Conservation (phyloP, 345 rosid genomes). For the Euclidium syriacum region DNA sequence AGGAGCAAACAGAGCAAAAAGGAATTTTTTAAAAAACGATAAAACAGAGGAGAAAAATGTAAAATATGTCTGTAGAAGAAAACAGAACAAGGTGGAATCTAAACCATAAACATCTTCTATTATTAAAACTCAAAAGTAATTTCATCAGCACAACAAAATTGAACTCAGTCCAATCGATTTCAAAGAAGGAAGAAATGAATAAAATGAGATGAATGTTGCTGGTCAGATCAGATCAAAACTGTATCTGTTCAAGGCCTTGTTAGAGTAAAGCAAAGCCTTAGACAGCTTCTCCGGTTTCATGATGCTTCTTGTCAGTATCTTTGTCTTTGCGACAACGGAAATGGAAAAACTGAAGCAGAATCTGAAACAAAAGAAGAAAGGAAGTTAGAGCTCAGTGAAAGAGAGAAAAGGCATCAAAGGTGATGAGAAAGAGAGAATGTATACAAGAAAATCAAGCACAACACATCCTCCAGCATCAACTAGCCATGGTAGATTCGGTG, state of each 20-base stretch:
- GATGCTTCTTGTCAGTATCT: constrained; percentile 19
- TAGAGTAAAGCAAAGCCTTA: constrained; percentile 11
- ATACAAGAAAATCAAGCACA: constrained; percentile 70
- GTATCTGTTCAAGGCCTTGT: constrained; percentile 11
- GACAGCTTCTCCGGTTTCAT: constrained; percentile 19
- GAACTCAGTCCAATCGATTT: background rate
- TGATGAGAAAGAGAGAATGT: background rate
- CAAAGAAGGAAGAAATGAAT: background rate
- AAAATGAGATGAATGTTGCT: constrained; percentile 8
- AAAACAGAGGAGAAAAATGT: too few species aligned
- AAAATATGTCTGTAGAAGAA: too few species aligned
- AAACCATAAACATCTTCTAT: background rate
- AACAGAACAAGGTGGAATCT: background rate
- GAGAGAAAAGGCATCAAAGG: background rate
- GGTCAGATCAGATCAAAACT: constrained; percentile 15
- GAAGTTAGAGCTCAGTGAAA: constrained; percentile 16
- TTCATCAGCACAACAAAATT: background rate
- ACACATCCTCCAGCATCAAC: constrained; percentile 87
- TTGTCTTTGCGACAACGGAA: constrained; percentile 36
- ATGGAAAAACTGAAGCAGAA: constrained; percentile 61
- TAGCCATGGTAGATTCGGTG: constrained; percentile 78
- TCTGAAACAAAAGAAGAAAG: constrained; percentile 38
- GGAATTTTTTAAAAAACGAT: too few species aligned
- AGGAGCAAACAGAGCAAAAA: too few species aligned
- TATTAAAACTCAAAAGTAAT: constrained; percentile 17